These are phyloP conservation scores for Talaromyces sp. DNA, from an alignment of 2,329 filamentous ascomycete genomes.

Conservation along the genomic window DNA sequence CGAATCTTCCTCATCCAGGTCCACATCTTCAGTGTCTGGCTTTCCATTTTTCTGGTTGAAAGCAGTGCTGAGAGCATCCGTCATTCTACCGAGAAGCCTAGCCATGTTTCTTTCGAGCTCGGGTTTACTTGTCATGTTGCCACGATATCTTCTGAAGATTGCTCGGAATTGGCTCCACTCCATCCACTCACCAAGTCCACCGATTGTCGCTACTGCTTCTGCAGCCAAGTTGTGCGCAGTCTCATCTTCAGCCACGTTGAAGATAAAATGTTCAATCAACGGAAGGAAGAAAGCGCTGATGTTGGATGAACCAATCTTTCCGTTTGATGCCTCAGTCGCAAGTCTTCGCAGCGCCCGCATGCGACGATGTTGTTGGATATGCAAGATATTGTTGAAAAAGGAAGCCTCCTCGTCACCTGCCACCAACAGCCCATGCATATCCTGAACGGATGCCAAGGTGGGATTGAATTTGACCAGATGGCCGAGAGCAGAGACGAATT, in stretches of 20 bases:
- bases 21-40: background rate
- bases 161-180: conserved; percentile 90
- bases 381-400: conserved; percentile 90
- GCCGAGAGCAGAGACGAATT: conserved; percentile 74
- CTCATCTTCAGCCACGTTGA: conserved; percentile 66
- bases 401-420: conserved; percentile 71
- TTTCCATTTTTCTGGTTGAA: conserved; percentile 23
- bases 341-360: conserved; percentile 76
- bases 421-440: conserved; percentile 66
- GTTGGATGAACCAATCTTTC: conserved; percentile 67
- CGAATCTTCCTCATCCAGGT: conserved; percentile 18
- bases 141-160: conserved; percentile 75
- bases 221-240: conserved; percentile 74
- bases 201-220: conserved; percentile 77
- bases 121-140: conserved; percentile 73
- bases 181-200: conserved; percentile 65
- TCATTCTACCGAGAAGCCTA: conserved; percentile 71
- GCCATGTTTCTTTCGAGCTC: conserved; percentile 83
- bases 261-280: conserved; percentile 88
- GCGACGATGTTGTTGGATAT: conserved; percentile 81
- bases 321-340: conserved; percentile 59
- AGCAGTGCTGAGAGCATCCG: conserved; percentile 66
- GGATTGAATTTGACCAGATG: conserved; percentile 68
- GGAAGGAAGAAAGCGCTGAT: conserved; percentile 84
- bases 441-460: conserved; percentile 64